phyloP scores from a whole-genome alignment of 441 rosid species.

The Jatropha podagrica region DNA sequence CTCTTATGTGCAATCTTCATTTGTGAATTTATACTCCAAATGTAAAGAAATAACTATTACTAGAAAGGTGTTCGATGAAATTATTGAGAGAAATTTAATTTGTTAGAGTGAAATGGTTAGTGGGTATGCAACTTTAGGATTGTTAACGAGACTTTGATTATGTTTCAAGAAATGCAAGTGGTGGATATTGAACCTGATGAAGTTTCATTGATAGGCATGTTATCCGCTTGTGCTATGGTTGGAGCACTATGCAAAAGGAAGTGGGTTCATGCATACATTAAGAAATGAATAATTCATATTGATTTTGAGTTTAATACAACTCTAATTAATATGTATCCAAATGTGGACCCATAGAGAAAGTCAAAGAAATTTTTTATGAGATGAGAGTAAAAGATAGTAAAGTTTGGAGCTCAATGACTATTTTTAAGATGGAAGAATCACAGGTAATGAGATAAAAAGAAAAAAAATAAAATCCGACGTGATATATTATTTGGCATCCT shows the following conservation, averaged over 20 bases:
- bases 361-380: not conserved
- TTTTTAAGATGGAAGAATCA: not conserved
- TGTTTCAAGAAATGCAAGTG: too few species aligned
- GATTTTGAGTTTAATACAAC: conserved; percentile 28
- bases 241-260: conserved; percentile 29
- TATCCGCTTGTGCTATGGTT: conserved; percentile 26
- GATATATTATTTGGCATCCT: too few species aligned
- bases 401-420: conserved; percentile 29
- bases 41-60: conserved; percentile 23
- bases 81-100: conserved; percentile 62
- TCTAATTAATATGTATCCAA: conserved; percentile 26
- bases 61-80: conserved; percentile 62
- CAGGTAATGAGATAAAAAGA: too few species aligned
- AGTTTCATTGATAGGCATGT: not conserved
- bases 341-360: conserved; percentile 29
- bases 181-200: too few species aligned
- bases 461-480: too few species aligned
- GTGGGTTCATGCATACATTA: conserved; percentile 23
- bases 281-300: conserved; percentile 8
- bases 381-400: conserved; percentile 25
- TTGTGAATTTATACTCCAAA: too few species aligned
- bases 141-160: too few species aligned
- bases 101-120: conserved; percentile 72
- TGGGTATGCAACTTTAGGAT: too few species aligned
- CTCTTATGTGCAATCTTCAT: too few species aligned